Conservation (phyloP, 805 yeast species). For the Isabelozyma gotoi region DNA sequence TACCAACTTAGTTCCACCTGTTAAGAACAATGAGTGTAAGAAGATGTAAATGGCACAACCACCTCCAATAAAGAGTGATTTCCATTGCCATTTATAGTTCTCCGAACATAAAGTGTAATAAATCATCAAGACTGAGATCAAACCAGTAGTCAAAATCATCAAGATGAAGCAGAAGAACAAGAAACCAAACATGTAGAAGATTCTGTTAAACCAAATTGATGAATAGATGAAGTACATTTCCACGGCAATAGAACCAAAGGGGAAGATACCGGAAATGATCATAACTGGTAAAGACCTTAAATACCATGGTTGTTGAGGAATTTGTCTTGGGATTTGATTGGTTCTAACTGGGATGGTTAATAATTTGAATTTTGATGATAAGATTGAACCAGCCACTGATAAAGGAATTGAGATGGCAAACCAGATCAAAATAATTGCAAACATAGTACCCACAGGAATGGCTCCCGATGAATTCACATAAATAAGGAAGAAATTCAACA, state of each 20-base stretch:
- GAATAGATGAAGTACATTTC: slow-evolving; percentile 91
- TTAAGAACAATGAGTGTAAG: slow-evolving; percentile 74
- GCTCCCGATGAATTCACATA: slow-evolving; percentile 87
- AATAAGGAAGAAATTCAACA: slow-evolving; percentile 80
- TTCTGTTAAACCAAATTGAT: slow-evolving; percentile 90
- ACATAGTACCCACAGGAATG: slow-evolving; percentile 86
- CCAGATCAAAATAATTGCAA: slow-evolving; percentile 82
- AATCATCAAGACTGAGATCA: slow-evolving; percentile 76
- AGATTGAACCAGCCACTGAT: slow-evolving; percentile 76
- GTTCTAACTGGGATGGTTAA: slow-evolving; percentile 79
- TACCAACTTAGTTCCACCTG: slow-evolving; percentile 61
- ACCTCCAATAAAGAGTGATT: slow-evolving; percentile 81
- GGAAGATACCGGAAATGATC: slow-evolving; percentile 83
- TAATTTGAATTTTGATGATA: slow-evolving; percentile 64
- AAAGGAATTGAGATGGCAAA: slow-evolving; percentile 81
- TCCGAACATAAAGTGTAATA: slow-evolving; percentile 87
- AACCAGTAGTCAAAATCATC: slow-evolving; percentile 76
- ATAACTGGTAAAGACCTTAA: slow-evolving; percentile 66
- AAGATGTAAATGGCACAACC: slow-evolving; percentile 86
- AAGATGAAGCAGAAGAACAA: slow-evolving; percentile 83
- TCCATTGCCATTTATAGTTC: slow-evolving; percentile 98
- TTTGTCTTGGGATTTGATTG: slow-evolving; percentile 94
- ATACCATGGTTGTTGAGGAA: slow-evolving; percentile 88
- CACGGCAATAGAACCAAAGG: slow-evolving; percentile 92
- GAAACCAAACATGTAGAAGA: slow-evolving; percentile 97